A percentile compares a stretch with the other conserved stretches of the same genome.
These are phyloP conservation scores for Incumbomyces lentus DNA, from an alignment of 2,329 filamentous ascomycete species.

Conservation along the genomic window DNA sequence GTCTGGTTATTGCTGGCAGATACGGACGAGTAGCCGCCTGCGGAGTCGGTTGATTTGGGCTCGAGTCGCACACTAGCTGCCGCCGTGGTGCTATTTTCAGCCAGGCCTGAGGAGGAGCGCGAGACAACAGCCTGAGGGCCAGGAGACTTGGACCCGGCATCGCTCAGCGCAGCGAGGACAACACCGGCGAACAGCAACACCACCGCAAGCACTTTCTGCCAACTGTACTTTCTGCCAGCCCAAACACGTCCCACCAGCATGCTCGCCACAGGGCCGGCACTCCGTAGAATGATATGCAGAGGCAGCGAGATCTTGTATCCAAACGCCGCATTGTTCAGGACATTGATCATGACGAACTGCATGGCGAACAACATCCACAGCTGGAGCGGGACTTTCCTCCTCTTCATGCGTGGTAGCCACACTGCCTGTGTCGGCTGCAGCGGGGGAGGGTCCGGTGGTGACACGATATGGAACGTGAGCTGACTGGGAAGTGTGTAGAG, in stretches of 20 bases:
- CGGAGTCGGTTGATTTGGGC: not conserved
- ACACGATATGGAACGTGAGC: constrained; percentile 46
- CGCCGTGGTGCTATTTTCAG: not conserved
- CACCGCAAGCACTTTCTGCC: constrained; percentile 71
- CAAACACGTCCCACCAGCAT: constrained; percentile 82
- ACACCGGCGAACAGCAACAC: constrained; percentile 76
- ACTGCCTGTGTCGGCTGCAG: not conserved
- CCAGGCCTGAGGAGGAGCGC: not conserved
- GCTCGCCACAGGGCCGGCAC: constrained; percentile 89
- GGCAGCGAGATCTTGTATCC: constrained; percentile 94
- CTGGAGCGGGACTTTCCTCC: constrained; percentile 68
- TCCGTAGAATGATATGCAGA: constrained; percentile 90
- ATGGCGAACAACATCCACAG: constrained; percentile 83
- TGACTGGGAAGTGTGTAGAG: constrained; percentile 60
- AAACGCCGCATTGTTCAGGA: constrained; percentile 96
- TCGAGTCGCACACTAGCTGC: constrained; percentile 11
- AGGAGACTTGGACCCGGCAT: constrained; percentile 61
- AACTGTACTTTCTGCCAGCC: constrained; percentile 68
- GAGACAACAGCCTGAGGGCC: constrained; percentile 19
- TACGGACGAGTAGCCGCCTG: constrained; percentile 5
- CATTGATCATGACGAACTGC: constrained; percentile 86
- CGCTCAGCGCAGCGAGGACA: constrained; percentile 77
- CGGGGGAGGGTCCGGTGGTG: constrained; percentile 28
- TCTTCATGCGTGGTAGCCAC: constrained; percentile 42
- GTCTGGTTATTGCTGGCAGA: constrained; percentile 12